These are phyloP conservation scores for Globisporangium ultimum DNA, from an alignment of 352 stramenopile species.

Conservation along the genomic window DNA sequence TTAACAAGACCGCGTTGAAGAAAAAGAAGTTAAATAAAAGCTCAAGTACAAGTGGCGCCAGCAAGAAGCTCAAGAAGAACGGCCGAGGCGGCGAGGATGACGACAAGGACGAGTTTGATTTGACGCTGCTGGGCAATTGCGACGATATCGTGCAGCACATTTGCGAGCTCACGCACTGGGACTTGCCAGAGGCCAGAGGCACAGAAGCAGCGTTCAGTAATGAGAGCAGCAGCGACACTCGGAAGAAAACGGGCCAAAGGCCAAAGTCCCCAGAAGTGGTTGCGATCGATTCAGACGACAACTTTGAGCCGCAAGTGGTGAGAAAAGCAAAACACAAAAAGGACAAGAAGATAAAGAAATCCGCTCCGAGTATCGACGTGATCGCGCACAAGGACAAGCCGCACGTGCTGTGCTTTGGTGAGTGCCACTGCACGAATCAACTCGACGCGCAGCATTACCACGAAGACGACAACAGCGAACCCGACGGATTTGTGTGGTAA, in stretches of 20 bases:
- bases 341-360: constrained; percentile 4
- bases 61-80: constrained; percentile 28
- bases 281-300: constrained; percentile 2
- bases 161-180: constrained; percentile 54
- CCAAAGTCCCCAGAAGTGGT: neutral
- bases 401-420: constrained; percentile 34
- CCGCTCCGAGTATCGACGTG: constrained; percentile 7
- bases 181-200: constrained; percentile 5
- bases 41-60: neutral
- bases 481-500: constrained; percentile 17
- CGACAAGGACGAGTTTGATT: constrained; percentile 48
- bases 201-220: neutral
- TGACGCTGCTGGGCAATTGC: constrained; percentile 79
- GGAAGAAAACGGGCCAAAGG: neutral
- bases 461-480: constrained; percentile 4
- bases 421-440: constrained; percentile 19
- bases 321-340: constrained; percentile 6
- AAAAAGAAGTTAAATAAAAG: constrained; percentile 58
- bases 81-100: constrained; percentile 31
- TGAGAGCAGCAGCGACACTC: too few species aligned
- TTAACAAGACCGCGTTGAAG: constrained; percentile 88
- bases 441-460: constrained; percentile 15
- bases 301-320: constrained; percentile 1
- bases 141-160: constrained; percentile 74
- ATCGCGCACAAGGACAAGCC: constrained; percentile 25